Conservation (phyloP, 2,329 filamentous ascomycete species). For the Cryphonectria japonica region DNA sequence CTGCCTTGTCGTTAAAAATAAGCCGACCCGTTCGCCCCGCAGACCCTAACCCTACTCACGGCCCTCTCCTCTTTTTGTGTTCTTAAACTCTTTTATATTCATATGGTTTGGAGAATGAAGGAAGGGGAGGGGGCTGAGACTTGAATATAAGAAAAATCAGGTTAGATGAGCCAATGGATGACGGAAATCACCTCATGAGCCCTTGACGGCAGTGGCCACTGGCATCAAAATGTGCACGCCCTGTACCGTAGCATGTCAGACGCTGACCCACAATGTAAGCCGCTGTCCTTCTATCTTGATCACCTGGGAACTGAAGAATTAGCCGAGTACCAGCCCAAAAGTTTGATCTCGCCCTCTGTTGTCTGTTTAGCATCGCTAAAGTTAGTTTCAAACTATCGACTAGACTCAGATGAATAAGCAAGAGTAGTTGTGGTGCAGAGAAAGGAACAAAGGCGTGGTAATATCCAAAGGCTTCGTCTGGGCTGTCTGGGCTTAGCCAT, state of each 20-base stretch:
- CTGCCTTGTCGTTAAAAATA: conserved; percentile 1
- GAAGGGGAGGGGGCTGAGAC: not conserved
- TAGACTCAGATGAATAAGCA: too few relatives aligned
- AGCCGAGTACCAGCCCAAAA: not conserved
- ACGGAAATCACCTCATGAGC: not conserved
- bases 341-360: too few relatives aligned
- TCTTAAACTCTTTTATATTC: not conserved
- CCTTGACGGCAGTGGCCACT: not conserved
- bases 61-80: not conserved
- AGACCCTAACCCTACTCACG: conserved; percentile 6
- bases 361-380: too few relatives aligned
- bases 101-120: not conserved
- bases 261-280: not conserved
- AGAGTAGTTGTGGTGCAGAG: too few relatives aligned
- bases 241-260: not conserved
- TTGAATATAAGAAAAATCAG: not conserved
- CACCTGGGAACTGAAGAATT: not conserved
- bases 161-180: not conserved
- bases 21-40: not conserved
- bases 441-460: too few relatives aligned
- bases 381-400: too few relatives aligned
- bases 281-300: not conserved
- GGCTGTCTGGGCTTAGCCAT: too few relatives aligned
- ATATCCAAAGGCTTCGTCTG: too few relatives aligned
- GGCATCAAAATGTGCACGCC: not conserved